phyloP scores from a whole-genome alignment of 2,329 filamentous ascomycete species.

The Dothistroma septosporum region DNA sequence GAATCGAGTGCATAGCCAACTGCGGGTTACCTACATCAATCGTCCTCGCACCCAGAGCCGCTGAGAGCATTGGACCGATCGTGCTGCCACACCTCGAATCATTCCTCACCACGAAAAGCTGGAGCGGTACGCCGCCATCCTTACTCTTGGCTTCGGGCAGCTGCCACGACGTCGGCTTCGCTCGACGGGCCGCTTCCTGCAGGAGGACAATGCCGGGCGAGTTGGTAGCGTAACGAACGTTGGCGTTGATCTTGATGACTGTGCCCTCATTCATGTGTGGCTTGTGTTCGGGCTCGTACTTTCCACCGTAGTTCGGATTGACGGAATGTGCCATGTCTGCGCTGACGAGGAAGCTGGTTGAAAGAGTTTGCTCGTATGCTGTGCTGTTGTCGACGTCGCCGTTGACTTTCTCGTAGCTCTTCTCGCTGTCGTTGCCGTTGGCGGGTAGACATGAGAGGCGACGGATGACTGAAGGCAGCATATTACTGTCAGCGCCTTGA shows the following conservation, averaged over 20 bases:
- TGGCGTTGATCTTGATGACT: conserved; percentile 97
- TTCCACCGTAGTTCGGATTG: conserved; percentile 87
- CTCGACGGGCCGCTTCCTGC: conserved; percentile 71
- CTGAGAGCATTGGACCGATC: conserved; percentile 93
- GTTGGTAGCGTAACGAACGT: conserved; percentile 94
- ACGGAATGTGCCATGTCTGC: conserved; percentile 98
- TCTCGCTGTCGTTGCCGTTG: conserved; percentile 53
- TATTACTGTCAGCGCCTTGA: conserved; percentile 89
- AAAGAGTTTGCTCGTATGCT: conserved; percentile 87
- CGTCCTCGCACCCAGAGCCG: conserved; percentile 79
- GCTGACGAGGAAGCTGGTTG: conserved; percentile 87
- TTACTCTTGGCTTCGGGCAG: conserved; percentile 40
- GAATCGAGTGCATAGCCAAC: conserved; percentile 93
- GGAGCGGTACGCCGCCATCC: conserved; percentile 72
- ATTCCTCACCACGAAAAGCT: conserved; percentile 94
- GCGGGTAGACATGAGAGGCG: conserved; percentile 77
- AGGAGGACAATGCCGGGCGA: conserved; percentile 89
- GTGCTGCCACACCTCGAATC: conserved; percentile 93
- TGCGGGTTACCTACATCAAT: conserved; percentile 92
- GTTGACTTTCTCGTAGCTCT: conserved; percentile 61
- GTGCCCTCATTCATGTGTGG: conserved; percentile 95
- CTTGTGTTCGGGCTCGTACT: conserved; percentile 87
- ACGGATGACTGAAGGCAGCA: conserved; percentile 80
- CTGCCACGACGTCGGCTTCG: conserved; percentile 41
- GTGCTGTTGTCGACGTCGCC: conserved; percentile 62